phyloP scores from a whole-genome alignment of 2,329 filamentous ascomycete species.

The Ilyonectria mors-panacis region DNA sequence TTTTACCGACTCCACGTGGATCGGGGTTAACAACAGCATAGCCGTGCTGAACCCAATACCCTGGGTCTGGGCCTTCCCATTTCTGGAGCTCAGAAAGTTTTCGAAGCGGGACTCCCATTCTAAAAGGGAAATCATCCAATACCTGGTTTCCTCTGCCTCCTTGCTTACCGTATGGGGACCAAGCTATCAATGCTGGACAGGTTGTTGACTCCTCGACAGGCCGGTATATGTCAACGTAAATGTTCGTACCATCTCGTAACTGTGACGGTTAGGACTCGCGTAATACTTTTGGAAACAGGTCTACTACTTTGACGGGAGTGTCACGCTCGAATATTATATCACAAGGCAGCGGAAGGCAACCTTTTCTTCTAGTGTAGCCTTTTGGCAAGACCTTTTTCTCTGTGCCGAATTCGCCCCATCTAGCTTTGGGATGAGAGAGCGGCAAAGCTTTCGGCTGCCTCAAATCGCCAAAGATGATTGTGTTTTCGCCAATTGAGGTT shows the following conservation, averaged over 20 bases:
- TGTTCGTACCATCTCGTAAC: constrained; percentile 52
- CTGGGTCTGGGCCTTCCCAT: constrained; percentile 51
- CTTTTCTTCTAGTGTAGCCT: too few relatives aligned
- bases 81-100: constrained; percentile 45
- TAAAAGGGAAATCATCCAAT: constrained; percentile 48
- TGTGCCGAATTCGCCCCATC: too few relatives aligned
- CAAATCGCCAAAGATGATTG: too few relatives aligned
- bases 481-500: too few relatives aligned
- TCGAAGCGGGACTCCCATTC: constrained; percentile 51
- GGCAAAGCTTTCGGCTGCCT: too few relatives aligned
- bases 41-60: constrained; percentile 47
- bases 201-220: constrained; percentile 50
- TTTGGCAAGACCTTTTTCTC: too few relatives aligned
- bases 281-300: too few relatives aligned
- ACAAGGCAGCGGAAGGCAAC: too few relatives aligned
- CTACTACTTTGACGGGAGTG: too few relatives aligned
- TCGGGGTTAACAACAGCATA: constrained; percentile 51
- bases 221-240: constrained; percentile 63
- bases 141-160: constrained; percentile 57
- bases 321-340: too few relatives aligned
- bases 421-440: too few relatives aligned
- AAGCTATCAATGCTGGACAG: constrained; percentile 60
- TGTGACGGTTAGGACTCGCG: not conserved
- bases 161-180: constrained; percentile 63
- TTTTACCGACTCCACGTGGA: constrained; percentile 46